Evolutionary conservation across 306 rosid genomes (phyloP), one percentile per base, ranked within the genome.

Genomic region (Parietaria judaica): DNA sequence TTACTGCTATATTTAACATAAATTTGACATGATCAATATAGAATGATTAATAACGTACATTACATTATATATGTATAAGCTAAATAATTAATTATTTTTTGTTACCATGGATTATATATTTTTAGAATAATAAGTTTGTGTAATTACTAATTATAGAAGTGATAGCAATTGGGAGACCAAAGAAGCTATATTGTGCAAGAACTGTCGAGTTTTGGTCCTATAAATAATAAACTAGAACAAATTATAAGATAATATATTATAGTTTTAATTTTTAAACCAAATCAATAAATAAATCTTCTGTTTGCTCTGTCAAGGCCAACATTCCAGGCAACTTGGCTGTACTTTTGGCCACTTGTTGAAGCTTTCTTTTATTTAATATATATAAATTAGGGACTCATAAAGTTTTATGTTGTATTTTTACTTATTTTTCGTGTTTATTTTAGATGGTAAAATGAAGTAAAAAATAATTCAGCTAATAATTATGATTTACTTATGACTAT

Each of bases 91-190:
- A 17, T 43, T 39, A 8, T 23, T 36, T 43, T 58, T 23, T n/a
- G 14, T 67, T 37, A 4, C 6, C 51, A 10, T 13, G 10, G 70
- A 23, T 23, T 41, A 41, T 41, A 8, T 41, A 3, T 39, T 39
- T 41, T 41, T 59, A 23, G 14, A 44, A 49, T 14, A 14, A 44
- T 53, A 37, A 38, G 11, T 69, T 59, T 15, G 61, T 51, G 56
- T 51, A 71, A 72, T 64, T 60, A 57, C 65, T 51, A 71, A 72
- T 64, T 60, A 57, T 67, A 72, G 60, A 34, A 38, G 35, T 56
- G 14, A 11, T 11, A 13, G 60, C 60, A 31, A 34, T 56, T 66
- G 80, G 80, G 81, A 68, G 84, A 80, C 89, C 76, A 69, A 61
- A 68, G 16, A 51, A 64, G 14, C 78, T 72, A 70, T 74, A 64